Base-by-base conservation (phyloP, 2,329 filamentous ascomycete genomes). In the Trichoderma endophyticum region DNA sequence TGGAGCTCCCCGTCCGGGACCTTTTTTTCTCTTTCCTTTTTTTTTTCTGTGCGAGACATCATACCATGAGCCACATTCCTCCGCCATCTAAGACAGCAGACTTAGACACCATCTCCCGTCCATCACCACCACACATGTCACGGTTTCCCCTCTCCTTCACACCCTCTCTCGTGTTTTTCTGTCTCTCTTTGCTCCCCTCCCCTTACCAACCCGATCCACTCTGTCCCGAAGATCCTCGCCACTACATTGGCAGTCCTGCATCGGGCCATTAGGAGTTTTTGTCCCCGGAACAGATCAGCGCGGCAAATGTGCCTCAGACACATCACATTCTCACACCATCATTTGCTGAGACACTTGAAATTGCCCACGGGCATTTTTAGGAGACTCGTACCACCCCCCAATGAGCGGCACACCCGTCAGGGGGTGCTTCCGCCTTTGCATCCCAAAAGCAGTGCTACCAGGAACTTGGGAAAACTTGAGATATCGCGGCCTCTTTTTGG, bases 151-250 rank as follows among this genome's bases (percentile, higher is more conserved):
- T 60, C 54, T n/a, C 34, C 57, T 34, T 56, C 18, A 54, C 63
- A 54, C 63, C 34, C 64, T 69, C 34, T 76, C 74, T 73, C 66
- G 34, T 21, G 64, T 24, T n/a, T 43, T 3, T 65, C 3, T 57
- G 26, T 48, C 60, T 59, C 18, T 64, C 18, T 65, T 32, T 39
- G 28, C 26, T n/a, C 14, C 26, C 51, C 32, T 65, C 34, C 48
- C 32, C 48, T 54, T 64, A 2, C 60, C 32, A 61, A 48, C 28
- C 8, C 26, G 56, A 32, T 43, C 36, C 66, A 61, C 56, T 48
- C 26, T 7, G 15, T 51, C 24, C 66, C 28, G 66, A 32, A 60
- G 34, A 69, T 69, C 30, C n/a, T 69, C 26, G 66, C 18, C 9
- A 21, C 26, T 24, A 48, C 65, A 57, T 43, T 30, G 34, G 21